Percentiles rank a stretch among this genome's conserved stretches.
phyloP scores from a whole-genome alignment of 164 flowering plant species.

The Warburgia ugandensis region DNA sequence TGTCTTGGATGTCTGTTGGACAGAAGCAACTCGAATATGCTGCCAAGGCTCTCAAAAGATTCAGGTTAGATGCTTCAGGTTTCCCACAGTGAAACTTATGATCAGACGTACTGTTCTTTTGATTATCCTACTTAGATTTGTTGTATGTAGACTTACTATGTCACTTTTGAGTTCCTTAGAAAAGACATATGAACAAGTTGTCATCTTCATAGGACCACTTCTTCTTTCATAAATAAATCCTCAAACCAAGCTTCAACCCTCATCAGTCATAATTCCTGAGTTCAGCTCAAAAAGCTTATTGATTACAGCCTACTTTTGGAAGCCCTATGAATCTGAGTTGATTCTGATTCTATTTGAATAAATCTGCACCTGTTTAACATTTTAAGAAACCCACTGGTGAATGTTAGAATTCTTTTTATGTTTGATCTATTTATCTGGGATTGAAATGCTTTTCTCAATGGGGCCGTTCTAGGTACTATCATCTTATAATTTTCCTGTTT shows the following conservation, averaged over 20 bases:
- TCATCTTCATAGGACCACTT: background rate
- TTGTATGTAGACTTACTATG: background rate
- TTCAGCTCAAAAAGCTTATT: too few species aligned
- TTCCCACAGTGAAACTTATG: background rate
- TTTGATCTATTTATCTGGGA: background rate
- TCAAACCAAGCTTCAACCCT: too few species aligned
- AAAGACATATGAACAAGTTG: background rate
- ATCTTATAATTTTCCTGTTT: conserved; percentile 2
- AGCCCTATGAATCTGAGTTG: too few species aligned
- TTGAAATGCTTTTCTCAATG: background rate
- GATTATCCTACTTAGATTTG: background rate
- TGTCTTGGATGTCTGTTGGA: conserved; percentile 44
- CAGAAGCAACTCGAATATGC: conserved; percentile 38
- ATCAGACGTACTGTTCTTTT: background rate
- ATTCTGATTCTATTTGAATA: too few species aligned
- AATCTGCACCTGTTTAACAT: too few species aligned
- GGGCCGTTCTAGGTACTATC: background rate
- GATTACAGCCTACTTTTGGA: too few species aligned
- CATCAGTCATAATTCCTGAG: too few species aligned
- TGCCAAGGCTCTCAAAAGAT: conserved; percentile 32
- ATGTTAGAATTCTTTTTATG: background rate
- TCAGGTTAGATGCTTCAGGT: conserved; percentile 22
- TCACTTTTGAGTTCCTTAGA: background rate
- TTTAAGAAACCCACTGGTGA: background rate
- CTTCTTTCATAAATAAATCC: too few species aligned